Evolutionary conservation across 805 yeast genomes (phyloP), one percentile per base, ranked within the genome.

Genomic region (Cephaloascus fragrans): DNA sequence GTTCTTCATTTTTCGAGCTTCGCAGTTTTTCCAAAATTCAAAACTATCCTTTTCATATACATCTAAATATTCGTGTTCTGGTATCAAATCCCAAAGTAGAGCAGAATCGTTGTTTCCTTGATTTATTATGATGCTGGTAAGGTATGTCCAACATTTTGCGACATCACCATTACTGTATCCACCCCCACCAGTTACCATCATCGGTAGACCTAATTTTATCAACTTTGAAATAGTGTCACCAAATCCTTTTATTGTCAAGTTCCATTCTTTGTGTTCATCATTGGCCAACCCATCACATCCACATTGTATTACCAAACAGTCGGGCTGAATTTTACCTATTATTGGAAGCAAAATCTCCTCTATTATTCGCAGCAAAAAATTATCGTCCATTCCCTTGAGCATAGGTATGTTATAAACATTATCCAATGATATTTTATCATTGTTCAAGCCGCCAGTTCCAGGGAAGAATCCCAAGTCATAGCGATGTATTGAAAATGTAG

Each of bases 281-380:
- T 78, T 66, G n/a, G 71, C 66, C 18, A 83, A 57, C 0, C 93
- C 90, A 61, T 83, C 94, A 26, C 78, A 75, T 1, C 94, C 94
- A 49, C 81, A 71, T 50, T 80, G 86, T 1, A 83, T 55, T 1
- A 83, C 79, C 2, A 83, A 38, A 8, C 69, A 70, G 18, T 72
- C 73, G 0, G 88, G 80, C 1, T 50, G 36, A 40, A 64, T 67
- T 4, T 42, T 44, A 1, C 50, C 43, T 2, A 57, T 45, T 14
- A 73, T 44, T 0, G 81, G 80, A 0, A 60, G 19, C 0, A 82
- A 51, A 0, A 77, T 61, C 3, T 64, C 53, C 1, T 50, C 43
- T 1, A 70, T 47, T 1, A 80, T 50, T 40, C 55, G 46, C 4
- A 40, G 4, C 35, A 81, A 49, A 3, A 59, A 53, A 0, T 38